Percentiles rank a stretch among this genome's conserved stretches.
These are phyloP conservation scores for Dictyostelium firmibasis DNA, from an alignment of 78 protist genomes.

Conservation along the genomic window DNA sequence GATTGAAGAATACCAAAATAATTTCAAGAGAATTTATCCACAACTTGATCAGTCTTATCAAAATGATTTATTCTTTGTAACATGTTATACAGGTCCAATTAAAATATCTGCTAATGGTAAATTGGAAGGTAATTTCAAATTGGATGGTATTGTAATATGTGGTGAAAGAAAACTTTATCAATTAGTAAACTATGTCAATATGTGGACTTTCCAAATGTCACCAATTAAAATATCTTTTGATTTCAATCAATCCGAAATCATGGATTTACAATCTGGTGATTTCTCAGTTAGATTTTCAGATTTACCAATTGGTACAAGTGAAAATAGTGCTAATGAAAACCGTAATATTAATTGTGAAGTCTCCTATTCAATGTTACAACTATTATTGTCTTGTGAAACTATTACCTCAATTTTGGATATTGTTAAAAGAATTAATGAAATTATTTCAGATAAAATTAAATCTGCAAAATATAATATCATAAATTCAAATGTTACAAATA, in stretches of 20 bases:
- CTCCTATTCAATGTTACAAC: conserved; percentile 7
- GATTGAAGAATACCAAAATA: conserved; percentile 4
- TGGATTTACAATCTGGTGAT: conserved; percentile 54
- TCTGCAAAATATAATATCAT: conserved; percentile 21
- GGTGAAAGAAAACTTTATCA: conserved; percentile 58
- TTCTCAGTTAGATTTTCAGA: conserved; percentile 26
- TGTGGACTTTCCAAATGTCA: conserved; percentile 63
- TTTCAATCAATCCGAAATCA: conserved; percentile 62
- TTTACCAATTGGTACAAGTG: conserved; percentile 27
- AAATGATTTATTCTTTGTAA: conserved; percentile 22
- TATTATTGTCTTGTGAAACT: conserved; percentile 67
- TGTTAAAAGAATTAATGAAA: conserved; percentile 45
- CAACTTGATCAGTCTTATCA: neutral
- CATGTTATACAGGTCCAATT: conserved; percentile 54
- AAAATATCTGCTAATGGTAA: conserved; percentile 50
- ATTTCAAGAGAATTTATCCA: neutral
- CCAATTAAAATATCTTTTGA: conserved; percentile 69
- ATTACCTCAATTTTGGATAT: conserved; percentile 51
- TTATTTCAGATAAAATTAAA: conserved; percentile 30
- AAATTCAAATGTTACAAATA: neutral
- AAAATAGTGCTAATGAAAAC: neutral
- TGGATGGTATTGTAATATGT: conserved; percentile 47
- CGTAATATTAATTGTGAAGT: conserved; percentile 45
- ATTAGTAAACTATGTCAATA: conserved; percentile 1
- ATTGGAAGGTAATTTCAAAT: conserved; percentile 47